phyloP scores from a whole-genome alignment of 352 stramenopile genomes.

The Phytophthora podocarpi region DNA sequence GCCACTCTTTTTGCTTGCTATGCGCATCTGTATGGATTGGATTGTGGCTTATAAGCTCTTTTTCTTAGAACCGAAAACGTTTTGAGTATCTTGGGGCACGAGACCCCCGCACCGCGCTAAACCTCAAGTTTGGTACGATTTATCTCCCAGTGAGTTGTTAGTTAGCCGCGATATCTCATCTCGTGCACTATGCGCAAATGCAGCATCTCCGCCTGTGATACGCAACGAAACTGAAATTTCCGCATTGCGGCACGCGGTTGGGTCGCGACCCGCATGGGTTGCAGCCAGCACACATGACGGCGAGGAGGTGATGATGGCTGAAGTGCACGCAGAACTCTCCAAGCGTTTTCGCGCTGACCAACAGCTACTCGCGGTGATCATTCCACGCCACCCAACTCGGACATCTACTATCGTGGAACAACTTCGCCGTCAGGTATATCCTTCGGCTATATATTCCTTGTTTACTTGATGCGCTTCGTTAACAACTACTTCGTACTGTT shows the following conservation, averaged over 20 bases:
- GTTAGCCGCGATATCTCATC: too few relatives aligned
- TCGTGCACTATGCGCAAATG: not conserved
- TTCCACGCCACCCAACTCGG: constrained; percentile 65
- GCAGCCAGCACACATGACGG: constrained; percentile 70
- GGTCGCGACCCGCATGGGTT: constrained; percentile 45
- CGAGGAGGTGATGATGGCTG: constrained; percentile 60
- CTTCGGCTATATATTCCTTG: not conserved
- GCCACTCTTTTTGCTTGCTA: not conserved
- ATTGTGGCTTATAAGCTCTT: not conserved
- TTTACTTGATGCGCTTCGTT: not conserved
- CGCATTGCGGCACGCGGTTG: constrained; percentile 26
- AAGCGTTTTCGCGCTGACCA: constrained; percentile 1
- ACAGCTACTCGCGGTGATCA: constrained; percentile 52
- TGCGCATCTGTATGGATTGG: not conserved
- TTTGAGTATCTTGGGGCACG: constrained; percentile 53
- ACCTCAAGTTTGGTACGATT: constrained; percentile 84
- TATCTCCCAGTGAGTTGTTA: too few relatives aligned
- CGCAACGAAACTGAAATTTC: constrained; percentile 1
- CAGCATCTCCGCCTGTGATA: constrained; percentile 19
- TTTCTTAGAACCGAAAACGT: constrained; percentile 48
- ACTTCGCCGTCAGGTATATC: constrained; percentile 37
- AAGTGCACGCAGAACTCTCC: constrained; percentile 39
- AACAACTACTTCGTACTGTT: not conserved
- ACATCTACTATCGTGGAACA: constrained; percentile 38
- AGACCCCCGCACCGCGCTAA: constrained; percentile 36